A percentile compares a stretch with the other conserved stretches of the same genome.
phyloP scores from a whole-genome alignment of 257 asterid species.

The Solanum okadae region DNA sequence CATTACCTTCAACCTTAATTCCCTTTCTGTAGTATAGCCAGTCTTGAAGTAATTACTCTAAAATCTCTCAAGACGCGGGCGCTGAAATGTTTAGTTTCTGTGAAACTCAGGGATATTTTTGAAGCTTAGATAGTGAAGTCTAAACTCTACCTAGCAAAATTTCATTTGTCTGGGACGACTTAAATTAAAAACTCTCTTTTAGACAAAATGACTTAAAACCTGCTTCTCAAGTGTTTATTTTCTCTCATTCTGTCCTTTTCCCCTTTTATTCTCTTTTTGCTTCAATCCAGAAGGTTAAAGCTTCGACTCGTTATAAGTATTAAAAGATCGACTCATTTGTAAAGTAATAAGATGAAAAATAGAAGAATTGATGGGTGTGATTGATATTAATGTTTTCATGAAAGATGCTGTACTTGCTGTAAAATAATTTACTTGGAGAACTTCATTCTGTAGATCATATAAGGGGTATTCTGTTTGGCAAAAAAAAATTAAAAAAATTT shows the following conservation, averaged over 20 bases:
- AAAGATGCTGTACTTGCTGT: neutral
- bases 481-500: fast-evolving
- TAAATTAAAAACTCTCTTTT: neutral
- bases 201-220: neutral
- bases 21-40: neutral
- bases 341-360: neutral
- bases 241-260: neutral
- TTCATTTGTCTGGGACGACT: neutral
- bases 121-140: neutral
- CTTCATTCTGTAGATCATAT: neutral
- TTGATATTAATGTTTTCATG: neutral
- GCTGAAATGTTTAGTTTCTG: neutral
- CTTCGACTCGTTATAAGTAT: neutral
- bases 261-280: neutral
- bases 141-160: neutral
- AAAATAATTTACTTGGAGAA: neutral
- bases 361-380: neutral
- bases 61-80: neutral
- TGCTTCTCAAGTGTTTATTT: neutral
- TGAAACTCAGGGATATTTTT: neutral
- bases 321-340: neutral
- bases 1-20: neutral
- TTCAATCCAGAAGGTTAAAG: neutral
- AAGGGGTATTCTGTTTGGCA: neutral
- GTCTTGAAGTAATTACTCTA: neutral